Conservation (phyloP, 345 rosid genomes). For the Citrus trifoliata region DNA sequence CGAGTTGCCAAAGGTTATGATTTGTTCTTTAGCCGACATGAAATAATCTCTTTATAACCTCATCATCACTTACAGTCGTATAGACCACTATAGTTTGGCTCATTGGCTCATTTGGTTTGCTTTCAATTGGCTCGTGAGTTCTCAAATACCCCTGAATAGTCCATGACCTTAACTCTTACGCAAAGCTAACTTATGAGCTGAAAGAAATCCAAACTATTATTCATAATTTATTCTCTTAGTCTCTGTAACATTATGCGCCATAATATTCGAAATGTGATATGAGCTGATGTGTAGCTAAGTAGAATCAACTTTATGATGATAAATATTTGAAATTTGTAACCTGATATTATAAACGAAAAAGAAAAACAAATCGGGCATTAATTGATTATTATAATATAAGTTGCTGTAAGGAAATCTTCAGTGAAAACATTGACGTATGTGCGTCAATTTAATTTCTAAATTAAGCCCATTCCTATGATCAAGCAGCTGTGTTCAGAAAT, state of each 20-base stretch:
- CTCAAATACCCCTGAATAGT: too few species aligned
- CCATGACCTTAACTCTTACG: too few species aligned
- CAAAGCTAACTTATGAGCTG: too few species aligned
- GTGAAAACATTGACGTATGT: neutral
- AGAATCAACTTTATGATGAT: neutral
- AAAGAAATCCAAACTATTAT: too few species aligned
- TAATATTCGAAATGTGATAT: too few species aligned
- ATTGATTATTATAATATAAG: neutral
- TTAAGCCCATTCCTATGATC: neutral
- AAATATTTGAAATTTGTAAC: neutral
- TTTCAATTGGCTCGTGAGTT: too few species aligned
- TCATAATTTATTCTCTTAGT: too few species aligned
- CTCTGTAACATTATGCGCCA: neutral
- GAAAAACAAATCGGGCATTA: neutral
- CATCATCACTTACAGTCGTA: too few species aligned
- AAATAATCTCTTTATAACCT: neutral
- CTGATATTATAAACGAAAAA: too few species aligned
- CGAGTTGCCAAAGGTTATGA: neutral
- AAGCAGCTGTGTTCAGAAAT: neutral
- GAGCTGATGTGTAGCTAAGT: neutral
- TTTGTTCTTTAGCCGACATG: neutral
- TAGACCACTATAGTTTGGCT: too few species aligned
- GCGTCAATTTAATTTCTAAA: neutral
- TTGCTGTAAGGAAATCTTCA: too few species aligned
- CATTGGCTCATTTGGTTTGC: too few species aligned